Conservation (phyloP, 2,329 filamentous ascomycete genomes). For the Colletotrichum melonis region DNA sequence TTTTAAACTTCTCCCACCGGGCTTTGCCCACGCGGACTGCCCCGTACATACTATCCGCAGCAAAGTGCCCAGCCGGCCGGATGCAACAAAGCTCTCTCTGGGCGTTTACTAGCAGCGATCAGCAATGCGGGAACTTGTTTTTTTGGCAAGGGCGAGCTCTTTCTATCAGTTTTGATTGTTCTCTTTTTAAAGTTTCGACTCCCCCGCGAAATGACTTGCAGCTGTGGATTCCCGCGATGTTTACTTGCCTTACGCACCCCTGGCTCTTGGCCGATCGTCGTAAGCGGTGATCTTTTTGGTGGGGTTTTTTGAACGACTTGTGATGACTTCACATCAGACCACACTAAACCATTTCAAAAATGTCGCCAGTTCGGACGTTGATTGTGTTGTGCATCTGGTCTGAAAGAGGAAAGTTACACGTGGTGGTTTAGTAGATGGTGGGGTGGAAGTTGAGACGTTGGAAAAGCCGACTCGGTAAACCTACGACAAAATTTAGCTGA, state of each 20-base stretch:
- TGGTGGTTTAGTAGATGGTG: neutral
- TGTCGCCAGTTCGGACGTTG: neutral
- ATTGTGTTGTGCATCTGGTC: neutral
- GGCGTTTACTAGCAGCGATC: neutral
- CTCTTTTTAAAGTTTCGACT: neutral
- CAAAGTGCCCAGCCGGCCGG: neutral
- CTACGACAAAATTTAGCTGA: neutral
- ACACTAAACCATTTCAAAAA: neutral
- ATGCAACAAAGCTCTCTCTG: neutral
- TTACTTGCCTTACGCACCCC: neutral
- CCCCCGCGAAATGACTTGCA: neutral
- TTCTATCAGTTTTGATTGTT: neutral
- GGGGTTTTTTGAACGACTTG: neutral
- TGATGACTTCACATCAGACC: neutral
- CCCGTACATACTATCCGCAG: neutral
- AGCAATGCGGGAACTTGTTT: neutral
- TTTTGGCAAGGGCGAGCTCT: neutral
- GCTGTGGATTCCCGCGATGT: neutral
- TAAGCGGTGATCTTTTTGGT: neutral
- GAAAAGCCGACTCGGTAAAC: neutral
- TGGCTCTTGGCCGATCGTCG: conserved; percentile 15
- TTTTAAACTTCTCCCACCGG: neutral
- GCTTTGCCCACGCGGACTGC: neutral
- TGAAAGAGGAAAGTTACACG: neutral
- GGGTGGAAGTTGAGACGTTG: conserved; percentile 15